Conservation (phyloP, 2,329 filamentous ascomycete genomes). For the Sodiomyces alkalinus region DNA sequence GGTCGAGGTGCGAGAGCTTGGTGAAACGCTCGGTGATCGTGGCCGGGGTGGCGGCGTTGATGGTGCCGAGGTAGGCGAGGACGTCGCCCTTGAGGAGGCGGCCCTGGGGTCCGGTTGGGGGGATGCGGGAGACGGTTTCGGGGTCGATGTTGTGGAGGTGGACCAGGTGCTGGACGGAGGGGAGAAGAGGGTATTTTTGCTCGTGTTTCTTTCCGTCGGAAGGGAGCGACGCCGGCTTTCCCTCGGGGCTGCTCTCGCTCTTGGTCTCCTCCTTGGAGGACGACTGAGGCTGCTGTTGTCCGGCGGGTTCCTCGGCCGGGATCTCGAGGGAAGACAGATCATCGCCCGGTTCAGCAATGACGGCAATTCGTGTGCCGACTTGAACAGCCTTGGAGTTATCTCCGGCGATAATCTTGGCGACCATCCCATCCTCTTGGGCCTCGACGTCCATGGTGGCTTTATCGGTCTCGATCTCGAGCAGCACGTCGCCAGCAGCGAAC, state of each 20-base stretch:
- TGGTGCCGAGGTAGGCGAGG: conserved; percentile 71
- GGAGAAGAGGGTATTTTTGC: conserved; percentile 59
- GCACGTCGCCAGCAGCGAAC: conserved; percentile 69
- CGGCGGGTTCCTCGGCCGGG: conserved; percentile 40
- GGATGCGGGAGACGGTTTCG: conserved; percentile 66
- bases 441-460: conserved; percentile 94
- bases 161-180: conserved; percentile 72
- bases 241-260: conserved; percentile 12
- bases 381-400: conserved; percentile 64
- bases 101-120: conserved; percentile 73
- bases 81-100: conserved; percentile 92
- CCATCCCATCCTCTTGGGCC: conserved; percentile 74
- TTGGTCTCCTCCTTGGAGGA: conserved; percentile 11
- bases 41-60: conserved; percentile 56
- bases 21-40: conserved; percentile 56
- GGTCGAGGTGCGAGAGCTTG: conserved; percentile 70
- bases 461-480: conserved; percentile 87
- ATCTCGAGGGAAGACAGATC: conserved; percentile 62
- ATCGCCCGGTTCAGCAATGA: conserved; percentile 69
- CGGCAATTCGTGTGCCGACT: conserved; percentile 69
- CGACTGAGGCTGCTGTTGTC: conserved; percentile 6
- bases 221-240: conserved; percentile 19
- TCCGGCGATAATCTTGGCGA: conserved; percentile 65
- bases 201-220: conserved; percentile 37
- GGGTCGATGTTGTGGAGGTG: conserved; percentile 64